phyloP scores from a whole-genome alignment of 2,329 filamentous ascomycete species.

The Aspergillus flavus region DNA sequence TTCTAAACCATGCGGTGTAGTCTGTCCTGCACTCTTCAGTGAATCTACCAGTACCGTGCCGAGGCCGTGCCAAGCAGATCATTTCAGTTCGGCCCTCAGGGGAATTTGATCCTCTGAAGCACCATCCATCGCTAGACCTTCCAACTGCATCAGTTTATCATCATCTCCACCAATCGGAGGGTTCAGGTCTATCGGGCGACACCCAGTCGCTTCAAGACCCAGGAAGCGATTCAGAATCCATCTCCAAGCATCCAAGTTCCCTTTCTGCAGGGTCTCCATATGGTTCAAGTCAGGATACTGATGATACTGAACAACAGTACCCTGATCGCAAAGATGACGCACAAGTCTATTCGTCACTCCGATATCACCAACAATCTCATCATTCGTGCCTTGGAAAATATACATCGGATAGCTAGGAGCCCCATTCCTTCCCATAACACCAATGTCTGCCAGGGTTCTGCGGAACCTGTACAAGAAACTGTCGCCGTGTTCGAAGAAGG shows the following conservation, averaged over 20 bases:
- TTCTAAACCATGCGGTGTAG: too few relatives aligned
- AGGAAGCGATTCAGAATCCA: background rate
- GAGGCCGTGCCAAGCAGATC: too few relatives aligned
- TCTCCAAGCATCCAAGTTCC: background rate
- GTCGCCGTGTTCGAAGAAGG: slow-evolving; percentile 7
- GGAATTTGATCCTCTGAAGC: background rate
- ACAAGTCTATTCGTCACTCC: background rate
- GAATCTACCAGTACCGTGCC: too few relatives aligned
- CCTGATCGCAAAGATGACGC: background rate
- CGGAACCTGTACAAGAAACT: slow-evolving; percentile 8
- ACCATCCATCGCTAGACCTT: background rate
- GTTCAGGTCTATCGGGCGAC: background rate
- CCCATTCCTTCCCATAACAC: slow-evolving; percentile 1
- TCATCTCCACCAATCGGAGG: background rate
- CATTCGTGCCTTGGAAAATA: slow-evolving; percentile 2
- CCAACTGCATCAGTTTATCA: background rate
- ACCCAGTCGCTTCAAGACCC: background rate
- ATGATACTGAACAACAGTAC: background rate
- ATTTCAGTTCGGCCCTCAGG: background rate
- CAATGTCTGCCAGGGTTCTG: background rate
- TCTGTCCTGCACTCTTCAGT: too few relatives aligned
- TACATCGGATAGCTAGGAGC: slow-evolving; percentile 1
- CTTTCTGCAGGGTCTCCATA: background rate
- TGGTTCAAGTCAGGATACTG: background rate
- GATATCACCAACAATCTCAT: background rate